Conservation (phyloP, 2,329 filamentous ascomycete species). For the Ilyonectria robusta region DNA sequence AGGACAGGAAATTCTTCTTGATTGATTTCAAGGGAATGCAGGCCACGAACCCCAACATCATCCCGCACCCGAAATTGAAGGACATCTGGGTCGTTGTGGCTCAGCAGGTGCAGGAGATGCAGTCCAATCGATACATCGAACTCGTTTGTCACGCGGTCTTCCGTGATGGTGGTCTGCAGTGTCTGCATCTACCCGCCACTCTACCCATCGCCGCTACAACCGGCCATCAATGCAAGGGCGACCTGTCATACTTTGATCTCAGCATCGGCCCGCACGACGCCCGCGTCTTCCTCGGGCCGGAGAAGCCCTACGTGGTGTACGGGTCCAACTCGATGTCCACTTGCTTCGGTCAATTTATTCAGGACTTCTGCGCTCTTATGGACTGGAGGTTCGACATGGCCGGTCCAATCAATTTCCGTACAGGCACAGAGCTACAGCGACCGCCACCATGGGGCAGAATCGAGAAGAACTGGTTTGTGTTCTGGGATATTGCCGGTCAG, state of each 20-base stretch:
- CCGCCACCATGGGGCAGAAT: constrained; percentile 60
- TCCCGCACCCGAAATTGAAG: constrained; percentile 65
- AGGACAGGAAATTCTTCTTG: constrained; percentile 62
- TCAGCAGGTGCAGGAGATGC: constrained; percentile 56
- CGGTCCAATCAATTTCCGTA: constrained; percentile 54
- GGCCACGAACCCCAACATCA: constrained; percentile 69
- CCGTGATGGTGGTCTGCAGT: constrained; percentile 57
- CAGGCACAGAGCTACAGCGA: constrained; percentile 65
- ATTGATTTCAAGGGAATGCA: constrained; percentile 61
- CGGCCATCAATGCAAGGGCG: constrained; percentile 60
- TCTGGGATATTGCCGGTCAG: constrained; percentile 66
- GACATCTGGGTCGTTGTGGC: constrained; percentile 67
- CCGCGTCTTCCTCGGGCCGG: constrained; percentile 69
- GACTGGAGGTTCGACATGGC: constrained; percentile 56
- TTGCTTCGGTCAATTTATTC: constrained; percentile 71
- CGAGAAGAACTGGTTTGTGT: constrained; percentile 76
- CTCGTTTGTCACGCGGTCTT: constrained; percentile 67
- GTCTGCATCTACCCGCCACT: constrained; percentile 59
- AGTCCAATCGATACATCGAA: constrained; percentile 54
- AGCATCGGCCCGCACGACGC: constrained; percentile 71
- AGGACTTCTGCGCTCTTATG: constrained; percentile 66
- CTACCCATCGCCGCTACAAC: constrained; percentile 64
- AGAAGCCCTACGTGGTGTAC: constrained; percentile 64
- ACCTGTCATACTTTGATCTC: constrained; percentile 60
- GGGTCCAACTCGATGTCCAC: constrained; percentile 68